Conservation (phyloP, 2,329 filamentous ascomycete species). For the Paecilomyces fulvus region DNA sequence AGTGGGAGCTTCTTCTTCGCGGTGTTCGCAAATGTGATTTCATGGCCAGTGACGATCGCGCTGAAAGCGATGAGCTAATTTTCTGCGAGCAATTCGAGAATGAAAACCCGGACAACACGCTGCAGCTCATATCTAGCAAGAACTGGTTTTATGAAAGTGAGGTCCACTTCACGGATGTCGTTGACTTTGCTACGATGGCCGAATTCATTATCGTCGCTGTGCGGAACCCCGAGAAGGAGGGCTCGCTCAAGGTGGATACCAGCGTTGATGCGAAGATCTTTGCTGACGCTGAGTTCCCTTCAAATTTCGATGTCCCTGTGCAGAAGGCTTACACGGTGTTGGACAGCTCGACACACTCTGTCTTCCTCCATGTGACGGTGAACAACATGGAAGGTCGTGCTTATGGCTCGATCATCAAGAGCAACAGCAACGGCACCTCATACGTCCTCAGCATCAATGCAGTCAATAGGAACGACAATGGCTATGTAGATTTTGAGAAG, state of each 20-base stretch:
- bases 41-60: conserved; percentile 55
- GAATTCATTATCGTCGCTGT: conserved; percentile 91
- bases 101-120: conserved; percentile 53
- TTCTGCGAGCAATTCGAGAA: conserved; percentile 57
- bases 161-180: conserved; percentile 60
- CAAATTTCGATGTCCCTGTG: conserved; percentile 69
- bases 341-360: conserved; percentile 86
- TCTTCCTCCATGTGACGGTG: conserved; percentile 88
- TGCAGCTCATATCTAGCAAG: conserved; percentile 66
- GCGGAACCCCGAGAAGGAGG: conserved; percentile 50
- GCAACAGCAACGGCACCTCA: conserved; percentile 94
- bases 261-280: conserved; percentile 80
- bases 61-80: conserved; percentile 55
- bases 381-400: conserved; percentile 56
- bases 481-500: conserved; percentile 93
- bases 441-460: conserved; percentile 75
- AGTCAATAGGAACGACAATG: conserved; percentile 69
- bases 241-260: conserved; percentile 66
- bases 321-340: conserved; percentile 85
- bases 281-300: conserved; percentile 75
- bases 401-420: conserved; percentile 88
- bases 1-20: conserved; percentile 67
- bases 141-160: conserved; percentile 65
- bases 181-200: conserved; percentile 86
- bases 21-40: conserved; percentile 82